A percentile compares a stretch with the other conserved stretches of the same genome.
Conservation (phyloP, 331 rosid species). For the Quercus lobata region DNA sequence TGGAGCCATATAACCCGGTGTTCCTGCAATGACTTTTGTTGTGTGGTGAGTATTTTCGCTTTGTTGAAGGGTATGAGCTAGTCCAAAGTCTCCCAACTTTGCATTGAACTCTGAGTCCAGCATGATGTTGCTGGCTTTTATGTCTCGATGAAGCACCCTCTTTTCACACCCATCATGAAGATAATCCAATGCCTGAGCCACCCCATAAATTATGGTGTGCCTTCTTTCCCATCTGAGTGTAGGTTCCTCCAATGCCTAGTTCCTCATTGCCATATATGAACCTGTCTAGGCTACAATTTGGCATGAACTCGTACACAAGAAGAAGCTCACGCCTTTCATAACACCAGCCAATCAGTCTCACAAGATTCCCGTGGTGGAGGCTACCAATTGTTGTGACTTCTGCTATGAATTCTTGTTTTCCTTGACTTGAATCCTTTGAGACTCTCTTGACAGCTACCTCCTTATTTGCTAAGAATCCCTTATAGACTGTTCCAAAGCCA, state of each 20-base stretch:
- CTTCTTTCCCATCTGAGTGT: conserved; percentile 47
- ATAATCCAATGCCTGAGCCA: conserved; percentile 73
- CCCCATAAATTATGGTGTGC: conserved; percentile 41
- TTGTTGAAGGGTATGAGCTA: conserved; percentile 55
- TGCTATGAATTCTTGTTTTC: conserved; percentile 72
- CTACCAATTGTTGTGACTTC: conserved; percentile 78
- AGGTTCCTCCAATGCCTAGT: background rate
- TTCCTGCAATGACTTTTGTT: conserved; percentile 73
- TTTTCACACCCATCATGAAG: conserved; percentile 67
- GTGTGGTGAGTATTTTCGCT: conserved; percentile 66
- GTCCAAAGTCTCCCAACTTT: conserved; percentile 71
- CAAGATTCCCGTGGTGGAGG: conserved; percentile 65
- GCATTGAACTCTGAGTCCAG: conserved; percentile 55
- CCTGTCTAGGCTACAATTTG: conserved; percentile 68
- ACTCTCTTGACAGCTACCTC: conserved; percentile 72
- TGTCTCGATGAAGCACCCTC: conserved; percentile 67
- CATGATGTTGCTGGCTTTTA: conserved; percentile 76
- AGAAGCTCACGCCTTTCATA: conserved; percentile 65
- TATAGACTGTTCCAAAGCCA: conserved; percentile 77
- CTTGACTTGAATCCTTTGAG: conserved; percentile 59
- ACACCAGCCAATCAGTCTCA: conserved; percentile 77
- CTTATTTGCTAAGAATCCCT: conserved; percentile 24
- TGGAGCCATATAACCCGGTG: conserved; percentile 87
- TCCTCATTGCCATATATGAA: conserved; percentile 33
- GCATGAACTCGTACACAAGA: conserved; percentile 73